phyloP scores from a whole-genome alignment of 1,284 basidiomycete genomes.

The Pascua guehoae region DNA sequence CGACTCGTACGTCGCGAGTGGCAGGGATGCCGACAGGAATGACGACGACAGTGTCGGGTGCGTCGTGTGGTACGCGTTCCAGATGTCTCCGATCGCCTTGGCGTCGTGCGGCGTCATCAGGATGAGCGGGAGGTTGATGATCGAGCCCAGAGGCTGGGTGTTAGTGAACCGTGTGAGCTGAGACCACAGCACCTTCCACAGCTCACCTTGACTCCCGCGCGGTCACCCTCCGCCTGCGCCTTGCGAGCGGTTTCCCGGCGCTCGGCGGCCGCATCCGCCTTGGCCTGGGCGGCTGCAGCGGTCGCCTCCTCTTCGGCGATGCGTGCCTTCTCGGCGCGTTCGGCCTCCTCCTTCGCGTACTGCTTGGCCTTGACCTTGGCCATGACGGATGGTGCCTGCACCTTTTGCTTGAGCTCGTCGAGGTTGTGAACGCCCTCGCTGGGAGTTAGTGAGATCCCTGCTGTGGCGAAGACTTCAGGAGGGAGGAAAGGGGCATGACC shows the following conservation, averaged over 20 bases:
- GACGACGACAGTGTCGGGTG: slow-evolving; percentile 72
- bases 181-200: background rate
- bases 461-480: too few relatives aligned
- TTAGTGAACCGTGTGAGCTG: background rate
- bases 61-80: slow-evolving; percentile 83
- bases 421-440: slow-evolving; percentile 45
- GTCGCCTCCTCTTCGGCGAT: slow-evolving; percentile 9
- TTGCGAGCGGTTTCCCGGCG: slow-evolving; percentile 39
- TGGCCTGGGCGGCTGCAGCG: slow-evolving; percentile 52
- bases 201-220: slow-evolving; percentile 47
- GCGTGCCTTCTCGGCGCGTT: slow-evolving; percentile 8
- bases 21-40: slow-evolving; percentile 74
- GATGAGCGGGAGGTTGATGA: slow-evolving; percentile 72
- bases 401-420: slow-evolving; percentile 46
- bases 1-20: slow-evolving; percentile 65
- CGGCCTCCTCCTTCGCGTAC: slow-evolving; percentile 16
- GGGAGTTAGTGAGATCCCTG: background rate
- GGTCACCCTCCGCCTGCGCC: slow-evolving; percentile 37
- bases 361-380: slow-evolving; percentile 29
- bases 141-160: slow-evolving; percentile 67
- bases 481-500: too few relatives aligned
- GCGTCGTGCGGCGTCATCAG: slow-evolving; percentile 66
- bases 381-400: slow-evolving; percentile 32
- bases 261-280: slow-evolving; percentile 46
- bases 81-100: slow-evolving; percentile 70